Base-by-base conservation (phyloP, 441 rosid species). In the Bocquillonia castaneifolia region DNA sequence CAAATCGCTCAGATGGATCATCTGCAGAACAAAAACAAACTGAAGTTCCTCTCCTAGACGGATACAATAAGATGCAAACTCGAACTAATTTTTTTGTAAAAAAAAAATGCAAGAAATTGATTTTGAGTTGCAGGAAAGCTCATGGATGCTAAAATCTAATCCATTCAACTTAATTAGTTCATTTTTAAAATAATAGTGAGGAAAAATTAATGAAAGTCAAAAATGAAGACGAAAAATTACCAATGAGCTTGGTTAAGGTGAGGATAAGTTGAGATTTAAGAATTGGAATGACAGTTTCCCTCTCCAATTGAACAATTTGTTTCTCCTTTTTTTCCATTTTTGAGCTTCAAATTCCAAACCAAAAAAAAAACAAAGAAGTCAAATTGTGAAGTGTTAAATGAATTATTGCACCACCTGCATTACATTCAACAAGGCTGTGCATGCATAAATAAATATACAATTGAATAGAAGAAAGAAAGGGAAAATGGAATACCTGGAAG, bases 241-340 rank as follows among this genome's bases (percentile, higher is more conserved):
- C 91, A 40, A 86, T 77, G 79, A 76, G 85, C 51, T 63, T 66
- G 56, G 82, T 74, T 63, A 90, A 74, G 66, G 83, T 71, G 69
- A 60, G 62, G 70, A 86, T 67, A 64, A 90, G 82, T 79, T 73
- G 81, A 22, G 79, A 87, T 75, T 91, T 91, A 79, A 83, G 80
- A 67, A 88, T 78, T 22, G 95, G 93, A 25, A 87, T 87, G 45
- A 86, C 93, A 12, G 91, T 80, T 80, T 91, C 95, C 52, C 82
- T 81, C 74, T 89, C 93, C 74, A 91, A 74, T 4, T 80, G 73
- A 51, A 84, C 86, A 26, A 83, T 69, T 36, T 91, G 90, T 72
- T 79, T 82, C 66, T 83, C 78, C 74, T 59, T 72, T 48, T 69
- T 59, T 51, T 0, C 71, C 78, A 25, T 66, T 54, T 37, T 13